phyloP scores from a whole-genome alignment of 495 filamentous ascomycete genomes.

The Penicillium nucicola region DNA sequence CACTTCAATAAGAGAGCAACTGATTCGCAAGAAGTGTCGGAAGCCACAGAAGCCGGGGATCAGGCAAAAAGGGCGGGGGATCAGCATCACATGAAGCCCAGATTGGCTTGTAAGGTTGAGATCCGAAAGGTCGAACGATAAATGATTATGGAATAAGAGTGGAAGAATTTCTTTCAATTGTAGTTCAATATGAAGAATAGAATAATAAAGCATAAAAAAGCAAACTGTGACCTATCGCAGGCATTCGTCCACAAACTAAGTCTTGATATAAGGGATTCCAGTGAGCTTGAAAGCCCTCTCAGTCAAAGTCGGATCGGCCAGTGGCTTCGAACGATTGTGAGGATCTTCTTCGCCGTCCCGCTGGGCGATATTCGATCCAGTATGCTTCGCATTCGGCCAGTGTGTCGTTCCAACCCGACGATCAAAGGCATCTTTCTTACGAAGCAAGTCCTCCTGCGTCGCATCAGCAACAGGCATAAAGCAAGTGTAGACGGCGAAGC shows the following conservation, averaged over 20 bases:
- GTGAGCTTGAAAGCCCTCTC: constrained; percentile 34
- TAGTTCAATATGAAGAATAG: no score
- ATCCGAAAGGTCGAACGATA: no score
- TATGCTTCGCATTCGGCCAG: constrained; percentile 36
- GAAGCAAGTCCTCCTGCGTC: constrained; percentile 28
- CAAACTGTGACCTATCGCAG: no score
- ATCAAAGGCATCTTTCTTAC: constrained; percentile 38
- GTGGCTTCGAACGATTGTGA: constrained; percentile 21
- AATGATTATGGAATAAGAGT: no score
- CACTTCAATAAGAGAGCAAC: no score
- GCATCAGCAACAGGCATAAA: constrained; percentile 36
- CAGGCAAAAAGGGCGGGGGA: no score
- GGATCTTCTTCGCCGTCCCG: constrained; percentile 27
- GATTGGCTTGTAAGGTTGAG: no score
- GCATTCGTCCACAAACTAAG: no score
- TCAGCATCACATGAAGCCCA: constrained; percentile 13
- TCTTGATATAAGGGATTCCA: constrained; percentile 32
- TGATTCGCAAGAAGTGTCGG: no score
- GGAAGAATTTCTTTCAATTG: no score
- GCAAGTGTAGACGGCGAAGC: constrained; percentile 35
- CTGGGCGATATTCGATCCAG: constrained; percentile 29
- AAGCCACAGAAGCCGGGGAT: constrained; percentile 4
- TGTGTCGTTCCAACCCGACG: constrained; percentile 31
- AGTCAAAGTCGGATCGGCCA: constrained; percentile 24
- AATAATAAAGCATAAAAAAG: no score